These are phyloP conservation scores for Apophysomyces sp. DNA, from an alignment of 371 early-diverging fungal genomes.

Conservation along the genomic window DNA sequence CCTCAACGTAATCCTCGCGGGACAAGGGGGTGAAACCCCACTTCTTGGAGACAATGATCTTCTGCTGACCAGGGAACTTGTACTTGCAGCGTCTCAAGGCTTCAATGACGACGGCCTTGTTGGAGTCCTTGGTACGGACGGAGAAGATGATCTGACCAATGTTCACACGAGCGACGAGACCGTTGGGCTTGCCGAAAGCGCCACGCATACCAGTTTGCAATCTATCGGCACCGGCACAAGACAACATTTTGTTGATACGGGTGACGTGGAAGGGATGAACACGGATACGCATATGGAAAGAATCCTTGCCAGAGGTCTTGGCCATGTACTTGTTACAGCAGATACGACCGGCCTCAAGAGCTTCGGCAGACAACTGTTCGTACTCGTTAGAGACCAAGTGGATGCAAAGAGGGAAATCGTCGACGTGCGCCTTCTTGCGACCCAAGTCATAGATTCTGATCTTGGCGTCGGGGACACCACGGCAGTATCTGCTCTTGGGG, in stretches of 20 bases:
- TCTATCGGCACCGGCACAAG: constrained; percentile 99
- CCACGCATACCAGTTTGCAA: constrained; percentile 99
- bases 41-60: constrained; percentile 98
- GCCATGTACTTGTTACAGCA: constrained; percentile 99
- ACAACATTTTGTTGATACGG: constrained; percentile 99
- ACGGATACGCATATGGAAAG: constrained; percentile 99
- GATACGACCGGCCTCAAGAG: constrained; percentile 99
- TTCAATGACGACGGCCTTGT: constrained; percentile 96
- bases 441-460: constrained; percentile 99
- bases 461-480: constrained; percentile 99
- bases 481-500: constrained; percentile 99
- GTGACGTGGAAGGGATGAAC: constrained; percentile 99
- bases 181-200: constrained; percentile 99
- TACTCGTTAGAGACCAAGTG: constrained; percentile 98
- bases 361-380: constrained; percentile 99
- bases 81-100: constrained; percentile 97
- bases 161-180: constrained; percentile 99
- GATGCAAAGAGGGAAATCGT: constrained; percentile 97
- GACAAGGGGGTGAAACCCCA: constrained; percentile 99
- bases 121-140: constrained; percentile 97
- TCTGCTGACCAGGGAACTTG: constrained; percentile 99
- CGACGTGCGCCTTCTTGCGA: constrained; percentile 98
- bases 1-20: constrained; percentile 90
- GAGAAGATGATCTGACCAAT: constrained; percentile 99
- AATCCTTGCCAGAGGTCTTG: constrained; percentile 99